Percentiles rank a stretch among this genome's conserved stretches.
Conservation (phyloP, 768 basidiomycete genomes). For the Pleurotus tuoliensis region DNA sequence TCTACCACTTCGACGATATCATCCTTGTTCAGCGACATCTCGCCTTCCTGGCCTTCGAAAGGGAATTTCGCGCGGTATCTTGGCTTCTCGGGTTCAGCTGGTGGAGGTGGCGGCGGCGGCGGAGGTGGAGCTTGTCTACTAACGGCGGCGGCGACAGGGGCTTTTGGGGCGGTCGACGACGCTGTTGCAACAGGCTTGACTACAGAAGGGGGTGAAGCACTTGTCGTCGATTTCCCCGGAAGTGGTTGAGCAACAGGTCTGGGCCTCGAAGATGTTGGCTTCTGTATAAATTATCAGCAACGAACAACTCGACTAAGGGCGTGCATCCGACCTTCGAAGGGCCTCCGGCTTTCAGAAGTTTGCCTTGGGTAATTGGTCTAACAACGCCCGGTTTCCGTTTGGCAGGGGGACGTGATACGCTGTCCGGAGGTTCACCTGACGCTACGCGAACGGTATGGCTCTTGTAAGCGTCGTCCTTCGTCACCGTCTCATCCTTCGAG, state of each 20-base stretch:
- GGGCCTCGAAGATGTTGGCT: conserved; percentile 48
- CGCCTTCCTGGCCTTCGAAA: conserved; percentile 92
- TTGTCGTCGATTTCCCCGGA: conserved; percentile 50
- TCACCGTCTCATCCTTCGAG: conserved; percentile 82
- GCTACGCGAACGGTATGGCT: conserved; percentile 86
- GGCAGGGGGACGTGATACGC: conserved; percentile 79
- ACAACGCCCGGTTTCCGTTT: conserved; percentile 86
- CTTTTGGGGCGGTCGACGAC: conserved; percentile 28
- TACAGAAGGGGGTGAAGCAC: conserved; percentile 30
- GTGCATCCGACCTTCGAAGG: conserved; percentile 49
- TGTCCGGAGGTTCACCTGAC: conserved; percentile 81
- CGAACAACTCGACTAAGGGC: not conserved
- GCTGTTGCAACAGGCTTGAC: conserved; percentile 29
- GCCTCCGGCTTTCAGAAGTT: conserved; percentile 73
- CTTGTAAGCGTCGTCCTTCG: conserved; percentile 84
- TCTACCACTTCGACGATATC: conserved; percentile 89
- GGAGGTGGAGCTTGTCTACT: conserved; percentile 43
- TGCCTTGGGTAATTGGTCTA: conserved; percentile 82
- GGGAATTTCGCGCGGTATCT: conserved; percentile 86
- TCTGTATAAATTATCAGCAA: conserved; percentile 27
- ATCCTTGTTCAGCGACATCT: conserved; percentile 86
- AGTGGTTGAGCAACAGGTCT: conserved; percentile 64
- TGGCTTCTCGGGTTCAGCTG: conserved; percentile 62
- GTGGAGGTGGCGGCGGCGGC: conserved; percentile 53
- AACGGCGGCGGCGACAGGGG: conserved; percentile 30